Evolutionary conservation across 179 eudicot species (phyloP).

Genomic region (Silene coronaria): DNA sequence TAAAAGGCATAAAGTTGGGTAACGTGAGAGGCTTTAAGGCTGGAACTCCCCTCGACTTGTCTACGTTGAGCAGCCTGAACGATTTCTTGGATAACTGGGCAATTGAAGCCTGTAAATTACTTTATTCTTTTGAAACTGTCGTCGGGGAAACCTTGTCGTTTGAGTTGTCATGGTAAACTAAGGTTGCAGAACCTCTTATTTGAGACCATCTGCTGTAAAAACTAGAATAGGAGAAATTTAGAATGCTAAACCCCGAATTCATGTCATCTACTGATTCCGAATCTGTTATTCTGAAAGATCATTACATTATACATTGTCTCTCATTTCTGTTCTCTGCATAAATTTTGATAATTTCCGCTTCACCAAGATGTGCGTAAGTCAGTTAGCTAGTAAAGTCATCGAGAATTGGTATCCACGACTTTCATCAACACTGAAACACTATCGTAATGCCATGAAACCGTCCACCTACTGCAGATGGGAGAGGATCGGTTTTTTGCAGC

Average conservation of each 20-base stretch:
- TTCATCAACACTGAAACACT: background rate
- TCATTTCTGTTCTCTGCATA: background rate
- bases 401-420: background rate
- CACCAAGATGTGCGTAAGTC: background rate
- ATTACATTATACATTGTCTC: background rate
- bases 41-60: constrained; percentile 4
- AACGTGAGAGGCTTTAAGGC: constrained; percentile 14
- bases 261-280: background rate
- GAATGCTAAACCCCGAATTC: background rate
- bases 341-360: background rate
- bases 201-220: background rate
- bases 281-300: background rate
- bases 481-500: background rate
- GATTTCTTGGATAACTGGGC: constrained; percentile 21
- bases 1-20: constrained; percentile 15
- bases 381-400: background rate
- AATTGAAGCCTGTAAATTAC: constrained; percentile 13
- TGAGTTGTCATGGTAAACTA: constrained; percentile 18
- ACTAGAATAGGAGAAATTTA: background rate
- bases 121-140: constrained; percentile 8
- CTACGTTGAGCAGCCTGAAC: constrained; percentile 13
- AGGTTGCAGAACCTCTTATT: background rate
- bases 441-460: background rate
- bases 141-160: constrained; percentile 15
- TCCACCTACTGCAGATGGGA: background rate